Base-by-base conservation (phyloP, 805 yeast species). In the Yarrowia alimentaria region DNA sequence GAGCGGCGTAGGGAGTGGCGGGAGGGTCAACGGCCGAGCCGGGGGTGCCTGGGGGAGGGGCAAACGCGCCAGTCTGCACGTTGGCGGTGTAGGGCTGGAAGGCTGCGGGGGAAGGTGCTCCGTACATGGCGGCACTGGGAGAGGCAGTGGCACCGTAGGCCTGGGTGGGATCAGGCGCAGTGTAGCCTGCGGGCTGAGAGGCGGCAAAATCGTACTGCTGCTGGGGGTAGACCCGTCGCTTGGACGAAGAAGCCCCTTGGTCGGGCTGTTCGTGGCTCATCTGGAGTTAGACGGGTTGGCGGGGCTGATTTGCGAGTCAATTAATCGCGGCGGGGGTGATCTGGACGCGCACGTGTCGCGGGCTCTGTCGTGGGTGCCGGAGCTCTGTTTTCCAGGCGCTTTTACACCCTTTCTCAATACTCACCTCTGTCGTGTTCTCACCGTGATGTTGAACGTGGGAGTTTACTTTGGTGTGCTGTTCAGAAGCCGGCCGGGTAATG, bases 191-290 rank as follows among this genome's bases (percentile, higher is more conserved):
- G 19, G 53, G 53, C 31, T 53, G 55, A 48, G 55, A 57, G 24
- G 58, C 65, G 40, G 59, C 60, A 52, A 65, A 68, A 40, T 65
- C 64, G 58, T 67, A 69, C 64, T 73, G 79, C 56, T 71, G 74
- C 56, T 68, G 65, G 34, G 80, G 78, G 57, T 76, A 76, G 38
- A 67, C 71, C 56, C 80, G 72, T 56, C 75, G 70, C 22, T 43
- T 43, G 37, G 50, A 21, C 30, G 50, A 40, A 40, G 43, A 12
- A 30, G n/a, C n/a, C n/a, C 47, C 37, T 24, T 30, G 37, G 14
- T 30, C 50, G 37, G 50, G 50, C 14, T 30, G 37, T 31, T 43
- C 50, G 20, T 43, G 35, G 37, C 50, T 43, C 50, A 43, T 43
- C 50, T 43, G 30, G 12, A 22, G 29, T 43, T 30, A 37, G 17